These are phyloP conservation scores for Fusarium albosuccineum DNA, from an alignment of 2,329 filamentous ascomycete species.

Conservation along the genomic window DNA sequence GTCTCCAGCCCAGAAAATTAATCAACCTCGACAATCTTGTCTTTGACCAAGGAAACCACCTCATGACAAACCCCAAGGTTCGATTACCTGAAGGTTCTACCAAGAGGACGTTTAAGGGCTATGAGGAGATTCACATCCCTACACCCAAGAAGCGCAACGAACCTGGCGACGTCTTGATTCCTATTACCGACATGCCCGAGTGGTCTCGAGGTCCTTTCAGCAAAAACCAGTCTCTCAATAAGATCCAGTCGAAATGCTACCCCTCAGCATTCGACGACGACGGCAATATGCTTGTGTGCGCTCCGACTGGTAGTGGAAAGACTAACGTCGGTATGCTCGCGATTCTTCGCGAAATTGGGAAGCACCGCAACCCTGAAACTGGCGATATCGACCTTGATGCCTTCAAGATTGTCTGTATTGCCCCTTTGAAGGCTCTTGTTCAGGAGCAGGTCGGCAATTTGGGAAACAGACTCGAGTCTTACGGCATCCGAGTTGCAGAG, in stretches of 20 bases:
- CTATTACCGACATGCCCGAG: constrained; percentile 88
- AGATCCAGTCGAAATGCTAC: constrained; percentile 94
- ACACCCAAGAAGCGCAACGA: constrained; percentile 89
- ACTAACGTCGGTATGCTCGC: constrained; percentile 99
- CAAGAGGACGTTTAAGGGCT: constrained; percentile 96
- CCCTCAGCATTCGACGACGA: constrained; percentile 92
- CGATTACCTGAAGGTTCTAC: constrained; percentile 93
- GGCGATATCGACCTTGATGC: constrained; percentile 96
- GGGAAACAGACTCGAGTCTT: constrained; percentile 88
- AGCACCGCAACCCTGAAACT: constrained; percentile 87
- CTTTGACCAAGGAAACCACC: constrained; percentile 97
- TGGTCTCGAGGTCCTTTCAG: constrained; percentile 93
- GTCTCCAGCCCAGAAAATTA: constrained; percentile 85
- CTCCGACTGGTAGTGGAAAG: constrained; percentile 96
- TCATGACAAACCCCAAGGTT: constrained; percentile 99
- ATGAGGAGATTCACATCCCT: constrained; percentile 98
- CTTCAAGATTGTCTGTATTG: constrained; percentile 99
- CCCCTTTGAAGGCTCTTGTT: constrained; percentile 93
- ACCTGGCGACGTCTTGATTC: constrained; percentile 82
- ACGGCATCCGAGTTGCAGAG: constrained; percentile 93
- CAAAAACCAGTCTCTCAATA: constrained; percentile 87
- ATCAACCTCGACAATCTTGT: constrained; percentile 97
- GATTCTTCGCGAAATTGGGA: constrained; percentile 95
- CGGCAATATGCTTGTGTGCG: constrained; percentile 97
- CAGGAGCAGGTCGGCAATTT: constrained; percentile 99